phyloP scores from a whole-genome alignment of 805 yeast genomes.

The Lachancea waltii region DNA sequence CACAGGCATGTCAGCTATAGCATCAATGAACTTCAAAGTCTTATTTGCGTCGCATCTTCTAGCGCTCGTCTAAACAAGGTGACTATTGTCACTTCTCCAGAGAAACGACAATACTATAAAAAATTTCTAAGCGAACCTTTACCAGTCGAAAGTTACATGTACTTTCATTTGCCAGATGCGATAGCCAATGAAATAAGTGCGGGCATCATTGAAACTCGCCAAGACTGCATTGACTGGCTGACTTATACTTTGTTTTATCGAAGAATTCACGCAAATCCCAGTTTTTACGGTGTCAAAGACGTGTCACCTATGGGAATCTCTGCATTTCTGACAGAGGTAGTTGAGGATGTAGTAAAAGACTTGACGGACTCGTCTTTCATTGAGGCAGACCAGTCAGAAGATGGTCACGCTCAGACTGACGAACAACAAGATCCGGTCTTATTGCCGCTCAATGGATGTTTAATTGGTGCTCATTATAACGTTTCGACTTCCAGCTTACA shows the following conservation, averaged over 20 bases:
- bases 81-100: conserved; percentile 48
- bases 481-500: conserved; percentile 63
- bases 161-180: conserved; percentile 53
- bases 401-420: conserved; percentile 21
- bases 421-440: conserved; percentile 39
- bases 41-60: conserved; percentile 45
- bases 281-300: conserved; percentile 76
- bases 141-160: conserved; percentile 78
- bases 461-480: conserved; percentile 69
- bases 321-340: conserved; percentile 74
- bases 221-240: conserved; percentile 87
- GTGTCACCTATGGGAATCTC: conserved; percentile 63
- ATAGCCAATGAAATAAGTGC: conserved; percentile 70
- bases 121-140: conserved; percentile 66
- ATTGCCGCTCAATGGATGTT: conserved; percentile 58
- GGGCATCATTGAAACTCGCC: conserved; percentile 55
- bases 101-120: conserved; percentile 56
- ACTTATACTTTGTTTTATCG: conserved; percentile 80
- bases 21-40: conserved; percentile 55
- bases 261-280: conserved; percentile 74
- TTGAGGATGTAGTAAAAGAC: conserved; percentile 64
- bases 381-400: conserved; percentile 42
- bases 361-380: conserved; percentile 55
- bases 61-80: conserved; percentile 30
- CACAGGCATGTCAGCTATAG: conserved; percentile 65